Evolutionary conservation across 768 basidiomycete genomes (phyloP).

Genomic region (Leucocoprinus sp.): DNA sequence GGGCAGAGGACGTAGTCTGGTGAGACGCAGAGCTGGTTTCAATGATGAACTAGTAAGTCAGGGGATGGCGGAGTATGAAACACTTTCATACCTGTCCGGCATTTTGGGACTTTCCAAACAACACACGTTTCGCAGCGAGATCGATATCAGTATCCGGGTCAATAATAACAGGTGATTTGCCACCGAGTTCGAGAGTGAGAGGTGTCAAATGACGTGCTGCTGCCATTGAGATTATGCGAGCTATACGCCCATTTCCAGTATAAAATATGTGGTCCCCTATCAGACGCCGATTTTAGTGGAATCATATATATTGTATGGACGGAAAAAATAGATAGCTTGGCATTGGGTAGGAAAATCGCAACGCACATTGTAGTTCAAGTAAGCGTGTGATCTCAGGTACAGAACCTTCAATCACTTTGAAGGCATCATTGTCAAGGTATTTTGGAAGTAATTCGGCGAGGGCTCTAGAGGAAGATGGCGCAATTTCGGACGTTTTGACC

Average conservation of each 20-base stretch:
- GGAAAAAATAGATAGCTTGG: too few relatives aligned
- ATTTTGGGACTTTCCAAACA: conserved; percentile 62
- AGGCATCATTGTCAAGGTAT: conserved; percentile 40
- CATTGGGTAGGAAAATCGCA: too few relatives aligned
- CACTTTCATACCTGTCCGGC: conserved; percentile 63
- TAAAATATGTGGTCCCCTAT: conserved; percentile 35
- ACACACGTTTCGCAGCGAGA: conserved; percentile 52
- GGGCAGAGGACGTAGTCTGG: conserved; percentile 39
- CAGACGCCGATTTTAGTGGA: too few relatives aligned
- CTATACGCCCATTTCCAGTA: conserved; percentile 39
- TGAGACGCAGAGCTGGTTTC: conserved; percentile 48
- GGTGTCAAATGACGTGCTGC: conserved; percentile 50
- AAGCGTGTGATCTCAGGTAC: conserved; percentile 49
- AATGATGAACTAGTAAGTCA: too few relatives aligned
- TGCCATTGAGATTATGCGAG: conserved; percentile 39
- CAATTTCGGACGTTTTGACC: conserved; percentile 60
- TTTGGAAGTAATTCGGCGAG: conserved; percentile 48
- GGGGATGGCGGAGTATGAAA: too few relatives aligned
- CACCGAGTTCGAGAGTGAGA: conserved; percentile 47
- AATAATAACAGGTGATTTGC: conserved; percentile 40
- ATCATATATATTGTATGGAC: too few relatives aligned
- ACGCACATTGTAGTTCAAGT: conserved; percentile 36
- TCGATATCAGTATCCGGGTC: conserved; percentile 21
- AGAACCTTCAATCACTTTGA: conserved; percentile 49
- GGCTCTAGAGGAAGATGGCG: conserved; percentile 39